Evolutionary conservation across 2,329 filamentous ascomycete genomes (phyloP).

Genomic region (Salinomyces thailandicus): DNA sequence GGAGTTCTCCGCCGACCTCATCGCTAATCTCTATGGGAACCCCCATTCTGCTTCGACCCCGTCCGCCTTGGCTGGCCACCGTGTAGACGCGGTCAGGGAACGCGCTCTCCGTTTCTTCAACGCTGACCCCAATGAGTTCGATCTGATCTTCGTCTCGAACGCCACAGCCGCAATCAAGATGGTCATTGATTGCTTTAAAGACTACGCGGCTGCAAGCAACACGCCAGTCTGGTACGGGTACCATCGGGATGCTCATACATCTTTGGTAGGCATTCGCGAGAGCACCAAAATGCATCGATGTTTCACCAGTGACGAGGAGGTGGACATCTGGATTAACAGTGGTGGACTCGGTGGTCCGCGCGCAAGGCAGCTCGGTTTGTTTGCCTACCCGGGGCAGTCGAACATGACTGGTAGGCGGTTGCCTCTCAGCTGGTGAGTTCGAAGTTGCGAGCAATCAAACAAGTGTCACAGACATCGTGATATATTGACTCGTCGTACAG

Average conservation of each 20-base stretch:
- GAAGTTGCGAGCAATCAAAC: background rate
- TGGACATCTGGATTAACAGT: slow-evolving; percentile 36
- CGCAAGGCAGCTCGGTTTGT: slow-evolving; percentile 25
- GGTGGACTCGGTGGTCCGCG: slow-evolving; percentile 21
- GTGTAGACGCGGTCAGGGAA: slow-evolving; percentile 47
- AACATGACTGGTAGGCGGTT: slow-evolving; percentile 31
- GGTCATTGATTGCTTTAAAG: slow-evolving; percentile 47
- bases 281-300: slow-evolving; percentile 27
- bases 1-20: slow-evolving; percentile 46
- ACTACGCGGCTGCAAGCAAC: slow-evolving; percentile 40
- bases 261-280: slow-evolving; percentile 36
- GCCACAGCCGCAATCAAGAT: slow-evolving; percentile 54
- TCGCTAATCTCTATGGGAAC: slow-evolving; percentile 53
- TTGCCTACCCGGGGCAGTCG: slow-evolving; percentile 31
- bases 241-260: slow-evolving; percentile 52
- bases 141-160: slow-evolving; percentile 53
- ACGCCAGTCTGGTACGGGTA: slow-evolving; percentile 47
- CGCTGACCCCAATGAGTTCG: slow-evolving; percentile 48
- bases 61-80: slow-evolving; percentile 46
- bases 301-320: slow-evolving; percentile 31
- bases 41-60: slow-evolving; percentile 56
- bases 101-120: slow-evolving; percentile 48
- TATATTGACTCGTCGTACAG: slow-evolving; percentile 17
- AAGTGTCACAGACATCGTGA: slow-evolving; percentile 3
- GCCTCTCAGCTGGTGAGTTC: slow-evolving; percentile 24